Percentiles rank a stretch among this genome's conserved stretches.
Evolutionary conservation across 139 green algal genomes (phyloP).

Genomic region (Tetraselmis chui): DNA sequence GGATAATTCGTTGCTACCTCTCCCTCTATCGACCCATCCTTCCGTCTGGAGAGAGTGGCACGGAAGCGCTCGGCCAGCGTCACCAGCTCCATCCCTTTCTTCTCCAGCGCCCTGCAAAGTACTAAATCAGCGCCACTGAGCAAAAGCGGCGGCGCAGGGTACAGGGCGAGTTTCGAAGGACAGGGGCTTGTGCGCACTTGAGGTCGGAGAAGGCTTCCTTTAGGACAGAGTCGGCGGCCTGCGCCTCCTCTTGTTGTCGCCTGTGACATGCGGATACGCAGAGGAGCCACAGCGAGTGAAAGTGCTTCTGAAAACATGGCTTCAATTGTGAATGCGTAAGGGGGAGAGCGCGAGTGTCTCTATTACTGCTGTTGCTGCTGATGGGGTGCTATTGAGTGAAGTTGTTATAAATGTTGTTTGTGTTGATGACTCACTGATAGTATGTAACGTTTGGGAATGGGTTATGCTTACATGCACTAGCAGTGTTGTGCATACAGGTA

Average conservation of each 20-base stretch:
- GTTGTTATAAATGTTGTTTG: too few species aligned
- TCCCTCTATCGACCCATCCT: background rate
- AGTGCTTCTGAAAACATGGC: too few species aligned
- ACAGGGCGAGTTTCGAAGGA: slow-evolving; percentile 42
- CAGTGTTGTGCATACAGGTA: too few species aligned
- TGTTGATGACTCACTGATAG: too few species aligned
- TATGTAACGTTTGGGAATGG: too few species aligned
- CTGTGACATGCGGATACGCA: background rate
- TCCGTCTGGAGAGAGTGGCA: slow-evolving; percentile 1
- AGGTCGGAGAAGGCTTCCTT: background rate
- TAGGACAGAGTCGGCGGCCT: background rate
- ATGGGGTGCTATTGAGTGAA: too few species aligned
- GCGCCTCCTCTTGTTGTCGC: background rate
- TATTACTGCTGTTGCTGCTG: too few species aligned
- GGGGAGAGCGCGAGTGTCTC: too few species aligned
- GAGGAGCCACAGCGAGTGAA: too few species aligned
- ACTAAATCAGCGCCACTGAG: too few species aligned
- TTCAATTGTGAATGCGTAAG: too few species aligned
- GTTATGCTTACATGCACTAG: too few species aligned
- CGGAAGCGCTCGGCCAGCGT: slow-evolving; percentile 65
- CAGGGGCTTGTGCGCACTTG: background rate
- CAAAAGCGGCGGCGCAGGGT: slow-evolving; percentile 44
- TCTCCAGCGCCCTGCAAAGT: slow-evolving; percentile 62
- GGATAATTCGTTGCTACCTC: slow-evolving; percentile 4
- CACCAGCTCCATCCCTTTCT: slow-evolving; percentile 73